Percentiles rank a stretch among this genome's conserved stretches.
These are phyloP conservation scores for Maudiozyma turicensis DNA, from an alignment of 805 yeast genomes.

Conservation along the genomic window DNA sequence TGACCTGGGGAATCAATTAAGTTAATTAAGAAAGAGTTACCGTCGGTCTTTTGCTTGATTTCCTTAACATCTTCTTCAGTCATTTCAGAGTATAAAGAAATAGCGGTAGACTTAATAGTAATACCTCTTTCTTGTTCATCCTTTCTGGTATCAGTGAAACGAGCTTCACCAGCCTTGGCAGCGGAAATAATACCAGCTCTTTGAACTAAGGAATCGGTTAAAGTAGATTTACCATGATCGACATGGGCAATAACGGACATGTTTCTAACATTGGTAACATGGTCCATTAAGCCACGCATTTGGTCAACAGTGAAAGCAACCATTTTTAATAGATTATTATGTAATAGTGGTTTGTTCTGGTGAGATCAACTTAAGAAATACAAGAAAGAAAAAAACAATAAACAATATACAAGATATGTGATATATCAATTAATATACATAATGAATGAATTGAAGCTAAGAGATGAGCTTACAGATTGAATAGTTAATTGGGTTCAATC, in stretches of 20 bases:
- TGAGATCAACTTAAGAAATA: too few species aligned
- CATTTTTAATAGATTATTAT: conserved; percentile 14
- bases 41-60: conserved; percentile 79
- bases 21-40: conserved; percentile 93
- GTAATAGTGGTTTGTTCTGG: neutral
- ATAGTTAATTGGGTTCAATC: too few species aligned
- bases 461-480: too few species aligned
- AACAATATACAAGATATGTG: too few species aligned
- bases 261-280: conserved; percentile 99
- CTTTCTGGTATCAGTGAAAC: conserved; percentile 99
- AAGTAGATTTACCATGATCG: conserved; percentile 99
- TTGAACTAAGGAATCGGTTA: conserved; percentile 98
- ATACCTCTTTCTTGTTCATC: conserved; percentile 49
- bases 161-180: conserved; percentile 99
- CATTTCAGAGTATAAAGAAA: conserved; percentile 88
- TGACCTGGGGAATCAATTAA: conserved; percentile 99
- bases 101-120: conserved; percentile 97
- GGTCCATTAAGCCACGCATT: conserved; percentile 99
- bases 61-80: conserved; percentile 69
- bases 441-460: too few species aligned
- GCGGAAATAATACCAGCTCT: conserved; percentile 99
- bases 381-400: too few species aligned
- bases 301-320: conserved; percentile 63
- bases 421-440: too few species aligned
- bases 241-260: conserved; percentile 99